Percentiles rank a stretch among this genome's conserved stretches.
Evolutionary conservation across 2,329 filamentous ascomycete species (phyloP).

Genomic region (Ascochyta koolunga): DNA sequence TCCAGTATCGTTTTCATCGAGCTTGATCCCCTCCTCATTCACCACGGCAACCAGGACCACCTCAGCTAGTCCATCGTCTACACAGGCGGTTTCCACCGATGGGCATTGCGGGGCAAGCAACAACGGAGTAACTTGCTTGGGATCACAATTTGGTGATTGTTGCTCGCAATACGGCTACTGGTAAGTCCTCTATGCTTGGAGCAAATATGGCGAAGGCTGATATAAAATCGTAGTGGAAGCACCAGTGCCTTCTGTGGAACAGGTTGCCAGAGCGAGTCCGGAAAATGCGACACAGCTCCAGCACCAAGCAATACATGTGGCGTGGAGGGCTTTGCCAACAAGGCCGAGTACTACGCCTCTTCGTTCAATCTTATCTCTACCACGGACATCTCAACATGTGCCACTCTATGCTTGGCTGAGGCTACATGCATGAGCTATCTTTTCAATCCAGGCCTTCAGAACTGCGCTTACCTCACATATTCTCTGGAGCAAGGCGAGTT

Average conservation of each 20-base stretch:
- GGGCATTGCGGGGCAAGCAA: conserved; percentile 6
- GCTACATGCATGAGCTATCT: conserved; percentile 19
- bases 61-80: conserved; percentile 2
- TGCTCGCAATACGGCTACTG: conserved; percentile 17
- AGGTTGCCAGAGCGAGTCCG: conserved; percentile 28
- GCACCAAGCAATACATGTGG: conserved; percentile 12
- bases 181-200: background rate
- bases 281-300: conserved; percentile 12
- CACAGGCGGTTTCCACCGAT: conserved; percentile 1
- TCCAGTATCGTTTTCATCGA: conserved; percentile 1
- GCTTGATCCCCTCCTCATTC: conserved; percentile 6
- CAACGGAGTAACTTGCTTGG: conserved; percentile 9
- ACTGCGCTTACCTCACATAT: conserved; percentile 12
- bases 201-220: background rate
- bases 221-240: background rate
- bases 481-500: conserved; percentile 13
- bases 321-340: conserved; percentile 21
- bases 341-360: conserved; percentile 22
- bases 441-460: conserved; percentile 13
- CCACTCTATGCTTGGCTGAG: conserved; percentile 18
- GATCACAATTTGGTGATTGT: conserved; percentile 13
- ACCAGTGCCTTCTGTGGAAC: conserved; percentile 28
- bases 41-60: conserved; percentile 9
- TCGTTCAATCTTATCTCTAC: conserved; percentile 21
- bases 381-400: conserved; percentile 18